These are phyloP conservation scores for Tephrocybe rancida DNA, from an alignment of 768 basidiomycete genomes.

Conservation along the genomic window DNA sequence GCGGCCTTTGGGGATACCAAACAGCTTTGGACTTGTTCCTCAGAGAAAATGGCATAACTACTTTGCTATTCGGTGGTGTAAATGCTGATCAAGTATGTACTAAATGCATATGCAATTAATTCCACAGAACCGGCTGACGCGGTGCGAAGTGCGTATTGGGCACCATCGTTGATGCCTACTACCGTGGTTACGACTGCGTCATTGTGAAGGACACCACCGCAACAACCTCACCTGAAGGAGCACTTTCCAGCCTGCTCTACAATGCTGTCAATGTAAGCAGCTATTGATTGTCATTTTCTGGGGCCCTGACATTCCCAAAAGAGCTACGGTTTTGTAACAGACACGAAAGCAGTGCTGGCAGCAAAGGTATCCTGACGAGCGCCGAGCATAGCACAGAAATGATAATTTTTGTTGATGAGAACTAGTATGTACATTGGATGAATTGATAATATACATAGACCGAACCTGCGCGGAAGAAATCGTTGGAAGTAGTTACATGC, in stretches of 20 bases:
- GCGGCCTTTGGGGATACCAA: conserved; percentile 67
- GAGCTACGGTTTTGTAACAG: conserved; percentile 57
- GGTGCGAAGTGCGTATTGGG: conserved; percentile 59
- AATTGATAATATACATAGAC: too few species aligned
- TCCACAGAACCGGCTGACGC: background rate
- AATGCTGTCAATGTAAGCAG: conserved; percentile 59
- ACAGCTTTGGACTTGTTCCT: conserved; percentile 64
- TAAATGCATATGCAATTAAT: background rate
- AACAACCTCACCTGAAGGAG: conserved; percentile 63
- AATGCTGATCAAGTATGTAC: conserved; percentile 62
- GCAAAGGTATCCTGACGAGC: conserved; percentile 14
- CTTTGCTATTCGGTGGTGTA: conserved; percentile 64
- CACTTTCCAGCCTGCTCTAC: conserved; percentile 57
- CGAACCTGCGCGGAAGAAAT: too few species aligned
- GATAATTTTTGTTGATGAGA: too few species aligned
- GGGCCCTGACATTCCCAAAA: conserved; percentile 18
- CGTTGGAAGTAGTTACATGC: too few species aligned
- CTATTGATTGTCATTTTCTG: conserved; percentile 8
- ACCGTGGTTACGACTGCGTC: conserved; percentile 64
- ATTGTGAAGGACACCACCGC: conserved; percentile 59
- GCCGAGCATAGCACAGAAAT: too few species aligned
- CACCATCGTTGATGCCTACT: conserved; percentile 65
- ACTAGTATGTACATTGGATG: too few species aligned
- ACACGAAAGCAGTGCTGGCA: conserved; percentile 30
- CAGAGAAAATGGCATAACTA: conserved; percentile 62